phyloP scores from a whole-genome alignment of 176 grass and related monocot species.

The Leersia perrieri region DNA sequence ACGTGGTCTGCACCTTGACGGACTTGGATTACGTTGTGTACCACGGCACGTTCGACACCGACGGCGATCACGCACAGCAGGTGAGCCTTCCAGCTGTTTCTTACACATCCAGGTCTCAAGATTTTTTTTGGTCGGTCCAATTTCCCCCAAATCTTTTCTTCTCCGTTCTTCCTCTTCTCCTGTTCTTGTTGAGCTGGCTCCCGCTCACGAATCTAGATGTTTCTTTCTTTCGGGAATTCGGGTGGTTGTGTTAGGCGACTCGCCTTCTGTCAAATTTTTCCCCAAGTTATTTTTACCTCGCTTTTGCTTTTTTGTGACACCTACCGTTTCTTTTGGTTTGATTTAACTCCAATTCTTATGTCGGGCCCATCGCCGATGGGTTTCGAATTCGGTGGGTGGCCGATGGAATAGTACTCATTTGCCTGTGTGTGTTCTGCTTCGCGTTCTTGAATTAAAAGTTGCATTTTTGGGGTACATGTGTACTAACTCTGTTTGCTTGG shows the following conservation, averaged over 20 bases:
- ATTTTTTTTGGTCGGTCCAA: background rate
- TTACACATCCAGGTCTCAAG: background rate
- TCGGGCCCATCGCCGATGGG: background rate
- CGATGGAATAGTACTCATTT: background rate
- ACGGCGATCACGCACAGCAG: constrained; percentile 73
- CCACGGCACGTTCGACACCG: constrained; percentile 78
- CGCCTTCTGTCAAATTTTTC: background rate
- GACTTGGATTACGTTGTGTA: constrained; percentile 95
- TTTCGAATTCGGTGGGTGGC: background rate
- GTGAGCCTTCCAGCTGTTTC: constrained; percentile 37
- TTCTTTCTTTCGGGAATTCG: too few relatives aligned
- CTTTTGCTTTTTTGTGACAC: background rate
- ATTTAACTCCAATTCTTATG: background rate
- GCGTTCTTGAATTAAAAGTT: background rate
- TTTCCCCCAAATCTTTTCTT: background rate
- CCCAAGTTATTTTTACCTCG: background rate
- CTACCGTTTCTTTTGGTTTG: background rate
- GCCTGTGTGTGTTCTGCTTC: background rate
- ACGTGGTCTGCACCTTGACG: constrained; percentile 84
- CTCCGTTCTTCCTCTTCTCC: background rate
- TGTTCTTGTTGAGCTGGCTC: constrained; percentile 6
- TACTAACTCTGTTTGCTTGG: background rate
- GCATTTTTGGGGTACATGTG: background rate
- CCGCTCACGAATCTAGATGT: constrained; percentile 4
- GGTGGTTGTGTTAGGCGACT: background rate